Evolutionary conservation across 2,329 filamentous ascomycete genomes (phyloP), one percentile per base, ranked within the genome.

Genomic region (Claviceps paspali): DNA sequence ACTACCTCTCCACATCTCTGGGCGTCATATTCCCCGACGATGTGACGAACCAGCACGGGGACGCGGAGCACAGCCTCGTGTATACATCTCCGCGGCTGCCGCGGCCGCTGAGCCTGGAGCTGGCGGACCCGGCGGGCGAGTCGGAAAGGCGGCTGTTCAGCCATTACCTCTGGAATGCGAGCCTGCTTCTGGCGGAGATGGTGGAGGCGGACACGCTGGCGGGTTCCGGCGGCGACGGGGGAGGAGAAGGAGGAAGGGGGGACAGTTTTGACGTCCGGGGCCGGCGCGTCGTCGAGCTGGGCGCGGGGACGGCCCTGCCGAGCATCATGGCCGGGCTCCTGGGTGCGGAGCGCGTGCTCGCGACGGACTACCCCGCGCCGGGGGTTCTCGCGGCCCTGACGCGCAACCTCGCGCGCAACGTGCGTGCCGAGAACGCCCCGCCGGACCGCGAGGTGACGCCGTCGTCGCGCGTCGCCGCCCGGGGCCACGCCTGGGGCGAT

Each of bases 101-200:
- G 12, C 52, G 50, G 36, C 60, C 62, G 9, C 49, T 72, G 31
- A 45, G 52, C 31, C 57, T 72, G 47, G 56, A 57, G 7, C 60
- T 71, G 14, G 55, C 63, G 17, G 61, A 71, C 47, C 74, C 59
- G 10, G 52, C 59, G 23, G 60, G 54, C 23, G 71, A 76, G 38
- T 56, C 64, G 22, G 69, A 75, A 47, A 59, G 76, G 35, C 54
- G 57, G 15, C 65, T 83, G 31, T 84, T 82, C 51, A 74, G 75
- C 43, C 84, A 95, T 58, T 71, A 82, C 45, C 70, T 95, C 22
- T 96, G 88, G 88, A 92, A 95, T 57, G 87, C 84, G 42, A 79
- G 80, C 42, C 79, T 82, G 43, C 75, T 83, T 28, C 70, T 88
- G 34, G 75, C 86, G 12, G 67, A 76, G 47, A 86, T 86, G 59